These are phyloP conservation scores for Backusella morwellensis DNA, from an alignment of 192 early-diverging fungal species.

Conservation along the genomic window DNA sequence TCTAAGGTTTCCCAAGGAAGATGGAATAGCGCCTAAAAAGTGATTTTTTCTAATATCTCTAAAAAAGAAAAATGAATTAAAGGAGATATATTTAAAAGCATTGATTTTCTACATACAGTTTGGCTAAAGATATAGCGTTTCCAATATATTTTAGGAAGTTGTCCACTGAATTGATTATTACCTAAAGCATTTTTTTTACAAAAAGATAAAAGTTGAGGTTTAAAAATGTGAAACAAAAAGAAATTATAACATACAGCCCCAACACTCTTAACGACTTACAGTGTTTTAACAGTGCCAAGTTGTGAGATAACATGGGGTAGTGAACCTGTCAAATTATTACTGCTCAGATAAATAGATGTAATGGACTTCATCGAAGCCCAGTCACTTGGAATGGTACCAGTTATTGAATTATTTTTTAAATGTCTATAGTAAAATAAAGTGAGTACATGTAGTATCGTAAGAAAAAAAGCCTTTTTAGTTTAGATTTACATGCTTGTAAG, in stretches of 20 bases:
- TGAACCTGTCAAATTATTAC: constrained; percentile 16
- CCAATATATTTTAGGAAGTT: constrained; percentile 19
- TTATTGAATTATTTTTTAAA: constrained; percentile 32
- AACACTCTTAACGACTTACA: constrained; percentile 6
- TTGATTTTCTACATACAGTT: constrained; percentile 15
- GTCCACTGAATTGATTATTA: constrained; percentile 27
- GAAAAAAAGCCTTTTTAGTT: not conserved
- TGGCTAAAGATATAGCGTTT: constrained; percentile 4
- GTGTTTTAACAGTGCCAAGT: not conserved
- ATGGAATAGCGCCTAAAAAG: constrained; percentile 11
- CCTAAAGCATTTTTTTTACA: constrained; percentile 10
- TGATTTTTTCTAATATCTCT: constrained; percentile 13
- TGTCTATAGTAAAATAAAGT: constrained; percentile 16
- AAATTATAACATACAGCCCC: not conserved
- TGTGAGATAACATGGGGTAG: constrained; percentile 7
- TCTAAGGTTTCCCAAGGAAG: constrained; percentile 15
- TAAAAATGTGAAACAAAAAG: not conserved
- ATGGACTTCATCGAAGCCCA: constrained; percentile 7
- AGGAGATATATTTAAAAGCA: not conserved
- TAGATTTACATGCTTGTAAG: constrained; percentile 19
- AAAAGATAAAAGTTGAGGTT: not conserved
- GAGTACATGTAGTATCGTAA: not conserved
- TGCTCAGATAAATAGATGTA: constrained; percentile 13
- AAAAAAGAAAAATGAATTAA: not conserved
- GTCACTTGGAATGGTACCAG: constrained; percentile 27